Base-by-base conservation (phyloP, 179 eudicot species). In the Silene coronaria region DNA sequence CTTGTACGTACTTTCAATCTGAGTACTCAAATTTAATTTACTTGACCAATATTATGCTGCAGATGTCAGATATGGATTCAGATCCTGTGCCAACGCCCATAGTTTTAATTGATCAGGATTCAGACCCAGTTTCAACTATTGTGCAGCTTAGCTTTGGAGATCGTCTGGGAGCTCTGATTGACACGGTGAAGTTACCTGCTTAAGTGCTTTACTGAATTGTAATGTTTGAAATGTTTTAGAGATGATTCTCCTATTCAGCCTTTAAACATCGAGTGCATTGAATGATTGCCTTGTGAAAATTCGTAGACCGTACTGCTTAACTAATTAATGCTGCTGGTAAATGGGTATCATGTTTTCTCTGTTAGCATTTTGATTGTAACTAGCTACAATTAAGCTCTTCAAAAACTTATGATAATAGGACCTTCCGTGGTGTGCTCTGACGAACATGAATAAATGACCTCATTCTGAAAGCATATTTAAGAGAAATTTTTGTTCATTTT, bases 71-170 rank as follows among this genome's bases (percentile, higher is more conserved):
- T 81, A 77, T 66, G 77, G 92, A 87, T 67, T 71, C 82, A 68
- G 97, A 90, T 80, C 67, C 74, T 81, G 86, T 90, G 61, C 99
- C 99, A 17, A 84, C 84, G 86, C 99, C 99, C 22, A 85, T 92
- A 79, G 97, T 95, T 75, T 64, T 86, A 75, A 95, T 95, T 58
- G 95, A 90, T 82, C 99, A 95, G 84, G 93, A 88, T 84, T 76
- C 93, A 75, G 93, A 92, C 66, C 86, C 97, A 55, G 89, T 81
- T 61, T 86, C 93, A 82, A 92, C 99, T 51, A 82, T 89, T 36
- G 97, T 95, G 77, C 91, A 92, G 81, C 80, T 95, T 60, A 91
- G 99, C 85, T 95, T 95, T 81, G 99, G 99, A 75, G 99, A 95
- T 86, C 99, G 99, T 51, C 97, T 95, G 58, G 99, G 99, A 76